Evolutionary conservation across 495 filamentous ascomycete species (phyloP).

Genomic region (Neurospora africana): DNA sequence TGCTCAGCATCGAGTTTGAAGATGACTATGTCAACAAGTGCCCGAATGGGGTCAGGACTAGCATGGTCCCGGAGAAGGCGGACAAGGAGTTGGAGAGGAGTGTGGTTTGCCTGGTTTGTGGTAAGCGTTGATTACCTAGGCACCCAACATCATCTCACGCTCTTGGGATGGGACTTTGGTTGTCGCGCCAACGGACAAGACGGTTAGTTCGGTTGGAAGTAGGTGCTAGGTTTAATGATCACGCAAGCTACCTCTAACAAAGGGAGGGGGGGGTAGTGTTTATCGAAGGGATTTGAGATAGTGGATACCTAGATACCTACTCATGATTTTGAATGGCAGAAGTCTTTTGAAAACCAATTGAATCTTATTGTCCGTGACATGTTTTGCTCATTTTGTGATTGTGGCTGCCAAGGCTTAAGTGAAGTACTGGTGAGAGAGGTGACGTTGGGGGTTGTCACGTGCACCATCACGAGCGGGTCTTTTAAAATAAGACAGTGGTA

Average conservation of each 20-base stretch:
- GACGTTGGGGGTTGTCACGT: background rate
- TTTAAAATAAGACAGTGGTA: background rate
- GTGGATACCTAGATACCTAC: too few species aligned
- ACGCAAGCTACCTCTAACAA: background rate
- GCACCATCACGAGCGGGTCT: background rate
- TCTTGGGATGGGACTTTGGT: background rate
- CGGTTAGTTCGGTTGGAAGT: background rate
- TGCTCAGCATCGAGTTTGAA: background rate
- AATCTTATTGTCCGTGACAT: fast-evolving
- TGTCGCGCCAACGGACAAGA: background rate
- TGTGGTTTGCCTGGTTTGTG: background rate
- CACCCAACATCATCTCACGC: background rate
- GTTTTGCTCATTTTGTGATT: background rate
- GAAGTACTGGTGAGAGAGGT: background rate
- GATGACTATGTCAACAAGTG: background rate
- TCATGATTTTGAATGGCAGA: background rate
- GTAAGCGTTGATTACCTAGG: background rate
- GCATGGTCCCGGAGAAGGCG: background rate
- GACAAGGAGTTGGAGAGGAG: background rate
- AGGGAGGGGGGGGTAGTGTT: background rate
- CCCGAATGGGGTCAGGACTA: background rate
- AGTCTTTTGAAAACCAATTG: background rate
- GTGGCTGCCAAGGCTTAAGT: background rate
- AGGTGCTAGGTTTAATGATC: background rate
- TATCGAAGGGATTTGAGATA: background rate